Conservation (phyloP, 2,329 filamentous ascomycete species). For the Arthrobotrys megalospora region DNA sequence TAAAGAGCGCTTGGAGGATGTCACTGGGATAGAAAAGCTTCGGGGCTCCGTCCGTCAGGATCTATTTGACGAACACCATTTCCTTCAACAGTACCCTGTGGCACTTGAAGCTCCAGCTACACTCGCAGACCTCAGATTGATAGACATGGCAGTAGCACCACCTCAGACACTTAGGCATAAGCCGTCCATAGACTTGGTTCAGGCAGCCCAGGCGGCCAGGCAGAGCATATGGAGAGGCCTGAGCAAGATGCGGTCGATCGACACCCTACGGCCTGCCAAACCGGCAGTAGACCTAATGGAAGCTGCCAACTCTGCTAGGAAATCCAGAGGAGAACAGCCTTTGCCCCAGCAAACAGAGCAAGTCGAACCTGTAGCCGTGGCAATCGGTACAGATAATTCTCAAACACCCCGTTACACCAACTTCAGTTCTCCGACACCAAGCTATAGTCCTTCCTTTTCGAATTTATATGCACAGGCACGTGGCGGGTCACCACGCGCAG, state of each 20-base stretch:
- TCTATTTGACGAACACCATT: slow-evolving; percentile 57
- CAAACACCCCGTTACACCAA: slow-evolving; percentile 39
- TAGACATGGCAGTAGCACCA: slow-evolving; percentile 54
- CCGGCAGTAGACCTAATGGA: slow-evolving; percentile 56
- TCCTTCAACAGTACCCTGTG: slow-evolving; percentile 52
- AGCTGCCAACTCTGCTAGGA: slow-evolving; percentile 49
- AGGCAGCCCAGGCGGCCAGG: slow-evolving; percentile 55
- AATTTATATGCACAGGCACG: slow-evolving; percentile 26
- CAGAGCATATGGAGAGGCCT: slow-evolving; percentile 53
- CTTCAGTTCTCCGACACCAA: slow-evolving; percentile 30
- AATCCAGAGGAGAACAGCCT: slow-evolving; percentile 43
- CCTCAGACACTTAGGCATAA: slow-evolving; percentile 48
- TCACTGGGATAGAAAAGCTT: slow-evolving; percentile 52
- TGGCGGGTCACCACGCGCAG: slow-evolving; percentile 31
- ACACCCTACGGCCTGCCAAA: slow-evolving; percentile 32
- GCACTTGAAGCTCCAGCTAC: slow-evolving; percentile 43
- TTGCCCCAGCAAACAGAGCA: slow-evolving; percentile 11
- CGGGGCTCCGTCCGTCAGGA: slow-evolving; percentile 55
- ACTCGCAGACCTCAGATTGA: slow-evolving; percentile 43
- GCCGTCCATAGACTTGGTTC: slow-evolving; percentile 54
- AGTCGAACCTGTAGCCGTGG: slow-evolving; percentile 9
- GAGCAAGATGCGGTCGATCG: slow-evolving; percentile 44
- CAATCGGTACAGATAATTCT: slow-evolving; percentile 33
- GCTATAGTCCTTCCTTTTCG: slow-evolving; percentile 14
- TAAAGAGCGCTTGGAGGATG: slow-evolving; percentile 60